Percentiles rank a stretch among this genome's conserved stretches.
These are phyloP conservation scores for Tardiomyces blankii DNA, from an alignment of 1,139 yeast genomes.

Conservation along the genomic window DNA sequence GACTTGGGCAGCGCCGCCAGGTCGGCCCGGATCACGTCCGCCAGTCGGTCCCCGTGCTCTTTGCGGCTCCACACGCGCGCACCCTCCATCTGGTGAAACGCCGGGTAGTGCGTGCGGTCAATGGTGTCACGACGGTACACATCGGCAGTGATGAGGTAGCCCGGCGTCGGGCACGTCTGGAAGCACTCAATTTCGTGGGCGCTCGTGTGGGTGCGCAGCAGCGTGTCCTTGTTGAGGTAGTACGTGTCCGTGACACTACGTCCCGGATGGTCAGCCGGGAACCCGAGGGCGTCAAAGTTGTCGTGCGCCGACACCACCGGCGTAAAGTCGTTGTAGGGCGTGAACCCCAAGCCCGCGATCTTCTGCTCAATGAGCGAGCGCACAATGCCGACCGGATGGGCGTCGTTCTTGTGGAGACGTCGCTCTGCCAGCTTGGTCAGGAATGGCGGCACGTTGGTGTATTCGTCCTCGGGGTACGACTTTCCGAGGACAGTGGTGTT, in stretches of 20 bases:
- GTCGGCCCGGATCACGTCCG: slow-evolving; percentile 42
- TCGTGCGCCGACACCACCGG: slow-evolving; percentile 77
- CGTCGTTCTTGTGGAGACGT: slow-evolving; percentile 56
- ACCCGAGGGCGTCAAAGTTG: slow-evolving; percentile 86
- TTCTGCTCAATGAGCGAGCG: slow-evolving; percentile 61
- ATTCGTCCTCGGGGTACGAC: slow-evolving; percentile 50
- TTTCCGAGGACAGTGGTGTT: slow-evolving; percentile 35
- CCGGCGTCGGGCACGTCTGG: slow-evolving; percentile 55
- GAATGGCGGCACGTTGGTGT: slow-evolving; percentile 79
- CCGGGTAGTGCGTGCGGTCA: slow-evolving; percentile 94
- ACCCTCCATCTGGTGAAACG: slow-evolving; percentile 97
- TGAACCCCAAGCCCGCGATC: slow-evolving; percentile 58
- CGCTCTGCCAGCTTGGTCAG: slow-evolving; percentile 62
- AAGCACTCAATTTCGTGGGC: slow-evolving; percentile 93
- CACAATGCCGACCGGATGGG: slow-evolving; percentile 86
- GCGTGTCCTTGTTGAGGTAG: slow-evolving; percentile 59
- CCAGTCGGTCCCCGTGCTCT: slow-evolving; percentile 28
- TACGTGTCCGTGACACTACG: slow-evolving; percentile 89
- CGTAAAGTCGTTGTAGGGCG: slow-evolving; percentile 67
- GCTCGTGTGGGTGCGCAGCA: slow-evolving; percentile 88
- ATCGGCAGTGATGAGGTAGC: slow-evolving; percentile 89
- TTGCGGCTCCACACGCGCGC: slow-evolving; percentile 71
- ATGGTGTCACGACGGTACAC: slow-evolving; percentile 93
- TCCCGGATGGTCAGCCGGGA: slow-evolving; percentile 90
- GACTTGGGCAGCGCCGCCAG: slow-evolving; percentile 58